A percentile compares a stretch with the other conserved stretches of the same genome.
Evolutionary conservation across 2,329 filamentous ascomycete genomes (phyloP).

Genomic region (Claviceps purpurea): DNA sequence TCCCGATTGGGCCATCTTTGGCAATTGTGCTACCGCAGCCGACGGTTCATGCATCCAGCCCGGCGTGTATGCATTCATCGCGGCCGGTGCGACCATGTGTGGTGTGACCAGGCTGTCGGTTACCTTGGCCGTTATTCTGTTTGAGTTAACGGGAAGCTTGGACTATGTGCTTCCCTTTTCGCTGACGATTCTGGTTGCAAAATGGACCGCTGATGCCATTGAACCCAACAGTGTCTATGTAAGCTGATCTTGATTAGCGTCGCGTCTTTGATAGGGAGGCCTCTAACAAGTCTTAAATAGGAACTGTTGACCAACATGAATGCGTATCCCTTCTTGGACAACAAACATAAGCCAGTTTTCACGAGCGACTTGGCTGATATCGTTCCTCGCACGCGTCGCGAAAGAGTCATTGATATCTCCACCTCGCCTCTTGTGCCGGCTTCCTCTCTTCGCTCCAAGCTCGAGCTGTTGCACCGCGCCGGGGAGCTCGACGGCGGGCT

Average conservation of each 20-base stretch:
- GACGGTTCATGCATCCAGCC: constrained; percentile 82
- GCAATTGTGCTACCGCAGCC: constrained; percentile 54
- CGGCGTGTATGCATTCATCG: constrained; percentile 91
- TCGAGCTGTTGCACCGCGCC: constrained; percentile 67
- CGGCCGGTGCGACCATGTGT: constrained; percentile 94
- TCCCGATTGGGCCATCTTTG: constrained; percentile 60
- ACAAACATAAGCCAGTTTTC: constrained; percentile 85
- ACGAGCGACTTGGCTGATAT: constrained; percentile 82
- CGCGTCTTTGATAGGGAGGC: background rate
- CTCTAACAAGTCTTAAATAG: constrained; percentile 23
- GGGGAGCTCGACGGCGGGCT: constrained; percentile 89
- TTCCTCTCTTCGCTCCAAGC: constrained; percentile 60
- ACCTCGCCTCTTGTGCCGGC: constrained; percentile 69
- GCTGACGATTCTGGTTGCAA: constrained; percentile 80
- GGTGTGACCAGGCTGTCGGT: constrained; percentile 89
- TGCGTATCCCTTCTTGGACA: constrained; percentile 92
- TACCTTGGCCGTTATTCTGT: constrained; percentile 86
- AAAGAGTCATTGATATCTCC: constrained; percentile 80
- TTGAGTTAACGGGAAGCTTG: constrained; percentile 87
- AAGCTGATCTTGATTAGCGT: constrained; percentile 17
- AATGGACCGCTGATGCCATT: constrained; percentile 93
- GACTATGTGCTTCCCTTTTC: constrained; percentile 95
- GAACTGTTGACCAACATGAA: constrained; percentile 95
- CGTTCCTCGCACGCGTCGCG: constrained; percentile 57
- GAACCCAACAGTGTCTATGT: constrained; percentile 90